Base-by-base conservation (phyloP, 768 basidiomycete species). In the Flagelloscypha sp. region DNA sequence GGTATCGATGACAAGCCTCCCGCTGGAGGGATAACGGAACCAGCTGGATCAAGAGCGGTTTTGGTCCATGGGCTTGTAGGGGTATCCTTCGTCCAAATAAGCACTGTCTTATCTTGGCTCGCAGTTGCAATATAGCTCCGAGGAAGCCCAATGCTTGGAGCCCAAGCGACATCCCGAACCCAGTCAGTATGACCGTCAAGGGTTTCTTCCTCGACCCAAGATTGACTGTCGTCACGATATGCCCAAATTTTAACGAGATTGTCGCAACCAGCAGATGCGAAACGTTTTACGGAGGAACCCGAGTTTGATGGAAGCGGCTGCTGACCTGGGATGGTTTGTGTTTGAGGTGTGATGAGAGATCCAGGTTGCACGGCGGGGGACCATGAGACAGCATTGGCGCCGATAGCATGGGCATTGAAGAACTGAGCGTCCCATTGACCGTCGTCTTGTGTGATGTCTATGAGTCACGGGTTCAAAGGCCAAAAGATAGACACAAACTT, bases 131-230 rank as follows among this genome's bases (percentile, higher is more conserved):
- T 88, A 59, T 97, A 97, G 52, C 81, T 84, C 43, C 90, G 74
- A 0, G 94, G 89, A 11, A 98, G 69, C 0, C 95, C 95, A 43
- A 97, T 93, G 47, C 89, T 95, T 0, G 95, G 94, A 1, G 93
- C 93, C 92, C 93, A 98, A 0, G 94, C 88, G n/a, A 97, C 93
- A 54, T 98, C 94, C 30, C 94, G 72, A 15, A 99, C 93, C 94
- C 94, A 99, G 57, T 99, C 94, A 0, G 83, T 74, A 57, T 99
- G 94, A 0, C 89, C 92, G 33, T 88, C 85, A 16, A 99, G 74
- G 0, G 70, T 76, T 49, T 94, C 92, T 55, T 92, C 93, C 48
- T 89, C 87, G 10, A 74, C 69, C 90, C 93, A 97, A 6, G 84
- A 76, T 56, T 92, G 84, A 7, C 79, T 70, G 35, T 87, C 83